Percentiles rank a stretch among this genome's conserved stretches.
These are phyloP conservation scores for Hypoxylon sp. DNA, from an alignment of 2,329 filamentous ascomycete species.

Conservation along the genomic window DNA sequence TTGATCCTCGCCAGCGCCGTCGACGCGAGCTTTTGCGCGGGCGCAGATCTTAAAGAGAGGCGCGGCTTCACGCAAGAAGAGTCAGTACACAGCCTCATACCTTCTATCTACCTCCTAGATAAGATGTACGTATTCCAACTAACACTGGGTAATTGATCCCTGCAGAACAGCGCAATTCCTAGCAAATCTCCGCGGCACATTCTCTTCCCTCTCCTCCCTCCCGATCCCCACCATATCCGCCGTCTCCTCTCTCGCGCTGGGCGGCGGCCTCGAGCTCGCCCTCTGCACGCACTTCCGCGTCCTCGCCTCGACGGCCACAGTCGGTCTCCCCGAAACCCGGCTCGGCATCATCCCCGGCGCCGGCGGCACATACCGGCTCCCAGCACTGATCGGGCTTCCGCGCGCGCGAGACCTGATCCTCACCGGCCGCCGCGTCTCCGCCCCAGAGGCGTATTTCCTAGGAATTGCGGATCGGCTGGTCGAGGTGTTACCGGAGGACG, in stretches of 20 bases:
- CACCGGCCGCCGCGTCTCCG: slow-evolving; percentile 87
- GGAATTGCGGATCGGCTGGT: slow-evolving; percentile 93
- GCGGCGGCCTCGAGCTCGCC: slow-evolving; percentile 93
- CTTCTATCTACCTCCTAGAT: not conserved
- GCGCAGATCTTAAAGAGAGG: slow-evolving; percentile 93
- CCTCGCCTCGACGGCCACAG: slow-evolving; percentile 80
- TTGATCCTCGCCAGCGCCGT: slow-evolving; percentile 87
- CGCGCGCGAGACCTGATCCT: slow-evolving; percentile 92
- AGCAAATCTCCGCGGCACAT: slow-evolving; percentile 79
- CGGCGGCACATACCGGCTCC: slow-evolving; percentile 91
- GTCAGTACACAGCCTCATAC: slow-evolving; percentile 63
- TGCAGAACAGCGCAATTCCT: slow-evolving; percentile 85
- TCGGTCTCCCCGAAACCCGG: slow-evolving; percentile 91
- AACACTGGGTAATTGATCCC: slow-evolving; percentile 37
- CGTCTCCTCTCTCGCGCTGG: slow-evolving; percentile 87
- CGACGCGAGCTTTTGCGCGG: slow-evolving; percentile 92
- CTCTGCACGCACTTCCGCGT: slow-evolving; percentile 92
- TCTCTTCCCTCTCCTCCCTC: slow-evolving; percentile 79
- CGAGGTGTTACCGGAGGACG: slow-evolving; percentile 76
- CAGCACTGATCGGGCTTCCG: slow-evolving; percentile 81
- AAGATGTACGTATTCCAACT: not conserved
- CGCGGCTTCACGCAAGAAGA: slow-evolving; percentile 81
- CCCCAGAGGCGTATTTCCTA: slow-evolving; percentile 89
- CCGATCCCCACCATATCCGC: slow-evolving; percentile 92
- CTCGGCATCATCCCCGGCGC: slow-evolving; percentile 96